Conservation (phyloP, 768 basidiomycete species). For the Roridomyces roridus region DNA sequence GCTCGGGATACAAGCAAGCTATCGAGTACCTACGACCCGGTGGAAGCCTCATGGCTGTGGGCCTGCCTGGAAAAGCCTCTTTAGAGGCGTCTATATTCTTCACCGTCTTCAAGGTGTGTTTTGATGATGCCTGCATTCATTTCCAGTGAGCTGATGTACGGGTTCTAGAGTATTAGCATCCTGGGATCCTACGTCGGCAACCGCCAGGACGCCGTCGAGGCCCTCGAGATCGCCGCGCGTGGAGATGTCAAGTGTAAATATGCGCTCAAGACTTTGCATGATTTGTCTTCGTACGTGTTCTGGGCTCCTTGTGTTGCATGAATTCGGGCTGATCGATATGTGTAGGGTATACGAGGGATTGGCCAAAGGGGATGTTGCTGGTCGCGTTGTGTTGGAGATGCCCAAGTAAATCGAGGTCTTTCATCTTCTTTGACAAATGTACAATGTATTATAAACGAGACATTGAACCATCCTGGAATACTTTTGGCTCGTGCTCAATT, state of each 20-base stretch:
- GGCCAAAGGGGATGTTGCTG: constrained; percentile 4
- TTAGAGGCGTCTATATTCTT: constrained; percentile 73
- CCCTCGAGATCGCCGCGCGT: constrained; percentile 60
- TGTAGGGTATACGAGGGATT: constrained; percentile 10
- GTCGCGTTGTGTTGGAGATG: constrained; percentile 15
- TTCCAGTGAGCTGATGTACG: no score
- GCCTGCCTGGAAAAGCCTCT: constrained; percentile 69
- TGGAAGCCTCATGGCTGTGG: constrained; percentile 81
- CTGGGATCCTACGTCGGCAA: constrained; percentile 68
- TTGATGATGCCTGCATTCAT: no score
- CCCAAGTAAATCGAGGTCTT: neutral
- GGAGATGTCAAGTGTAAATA: constrained; percentile 15
- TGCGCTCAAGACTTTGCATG: neutral
- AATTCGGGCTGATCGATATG: neutral
- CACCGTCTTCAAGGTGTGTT: constrained; percentile 63
- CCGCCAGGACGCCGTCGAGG: constrained; percentile 84
- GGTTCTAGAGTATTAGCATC: constrained; percentile 60
- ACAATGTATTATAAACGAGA: no score
- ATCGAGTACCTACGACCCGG: constrained; percentile 77
- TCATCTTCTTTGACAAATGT: no score
- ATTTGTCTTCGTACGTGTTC: constrained; percentile 10
- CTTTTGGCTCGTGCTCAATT: no score
- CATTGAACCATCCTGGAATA: no score
- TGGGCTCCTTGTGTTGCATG: neutral
- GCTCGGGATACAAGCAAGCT: constrained; percentile 57